Evolutionary conservation across 352 stramenopile genomes (phyloP).

Genomic region (Pythium vanterpoolii): DNA sequence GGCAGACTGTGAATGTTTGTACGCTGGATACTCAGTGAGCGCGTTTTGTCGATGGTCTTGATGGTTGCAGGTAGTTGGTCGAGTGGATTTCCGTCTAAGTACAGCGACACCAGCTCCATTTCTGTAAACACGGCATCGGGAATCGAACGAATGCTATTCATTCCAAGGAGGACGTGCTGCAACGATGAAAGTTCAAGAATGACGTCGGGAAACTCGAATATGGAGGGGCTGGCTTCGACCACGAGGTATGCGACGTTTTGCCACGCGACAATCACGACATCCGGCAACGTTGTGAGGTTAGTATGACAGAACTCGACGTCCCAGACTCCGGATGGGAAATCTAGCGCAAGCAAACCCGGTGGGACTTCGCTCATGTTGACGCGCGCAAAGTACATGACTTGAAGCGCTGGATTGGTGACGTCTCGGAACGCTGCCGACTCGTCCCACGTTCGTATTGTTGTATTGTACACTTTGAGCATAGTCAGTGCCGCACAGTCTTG

Average conservation of each 20-base stretch:
- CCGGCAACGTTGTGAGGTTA: constrained; percentile 11
- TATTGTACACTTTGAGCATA: constrained; percentile 22
- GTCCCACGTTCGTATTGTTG: constrained; percentile 16
- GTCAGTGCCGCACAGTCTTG: not conserved
- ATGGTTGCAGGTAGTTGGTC: not conserved
- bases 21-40: not conserved
- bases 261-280: not conserved
- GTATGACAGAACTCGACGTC: constrained; percentile 3
- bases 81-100: not conserved
- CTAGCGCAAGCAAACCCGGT: not conserved
- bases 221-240: not conserved
- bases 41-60: not conserved
- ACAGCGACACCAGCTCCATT: not conserved
- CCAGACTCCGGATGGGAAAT: constrained; percentile 1
- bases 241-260: not conserved
- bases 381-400: not conserved
- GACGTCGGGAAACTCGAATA: not conserved
- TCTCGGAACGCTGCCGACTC: not conserved
- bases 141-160: constrained; percentile 3
- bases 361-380: constrained; percentile 16
- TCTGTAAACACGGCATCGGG: not conserved
- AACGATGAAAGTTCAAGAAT: not conserved
- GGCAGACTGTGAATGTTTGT: not conserved
- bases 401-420: not conserved
- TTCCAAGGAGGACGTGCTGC: not conserved